Base-by-base conservation (phyloP, 2,329 filamentous ascomycete species). In the Colletotrichum liaoningense region DNA sequence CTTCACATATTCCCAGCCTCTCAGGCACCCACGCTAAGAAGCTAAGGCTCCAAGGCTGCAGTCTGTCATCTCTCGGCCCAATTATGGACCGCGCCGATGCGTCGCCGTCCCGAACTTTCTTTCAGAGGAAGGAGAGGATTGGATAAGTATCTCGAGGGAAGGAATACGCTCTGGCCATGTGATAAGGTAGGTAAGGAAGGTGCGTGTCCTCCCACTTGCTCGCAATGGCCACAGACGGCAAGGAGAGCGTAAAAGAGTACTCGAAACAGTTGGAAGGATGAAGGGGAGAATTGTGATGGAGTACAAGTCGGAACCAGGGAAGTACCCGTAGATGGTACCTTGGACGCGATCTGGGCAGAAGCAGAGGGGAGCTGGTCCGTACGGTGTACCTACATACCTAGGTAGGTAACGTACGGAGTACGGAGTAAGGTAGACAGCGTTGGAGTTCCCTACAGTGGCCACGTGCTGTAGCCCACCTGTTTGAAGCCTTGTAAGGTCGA, bases 401-500 rank as follows among this genome's bases (percentile, higher is more conserved):
- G 6, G 7, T 6, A 16, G 42, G 42, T 8, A 49, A 9, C 7
- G 42, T 42, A 42, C 38, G 24, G 24, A 24, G 42, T 42, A 42
- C 38, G 38, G 38, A 16, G 38, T 49, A 49, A 26, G 26, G 26
- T 26, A 26, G 42, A n/a, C 8, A 49, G 28, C 56, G 30, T 5
- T 58, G 30, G 14, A 35, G 26, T 58, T 30, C 62, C 62, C 30
- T 63, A 57, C 64, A 49, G 56, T 28, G 49, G 57, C 69, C 69
- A 72, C 69, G 69, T 72, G 69, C 69, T 68, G 33, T 52, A 57
- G 33, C 57, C 68, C 46, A 49, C 35, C 64, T 68, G 26, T 19
- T 19, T 42, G 30, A 35, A 42, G 64, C 69, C 64, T 38, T 68
- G 46, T 63, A 68, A 54, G 69, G 64, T 57, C 26, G 19, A 12